Conservation (phyloP, 2,329 filamentous ascomycete species). For the Diaporthe sp. region DNA sequence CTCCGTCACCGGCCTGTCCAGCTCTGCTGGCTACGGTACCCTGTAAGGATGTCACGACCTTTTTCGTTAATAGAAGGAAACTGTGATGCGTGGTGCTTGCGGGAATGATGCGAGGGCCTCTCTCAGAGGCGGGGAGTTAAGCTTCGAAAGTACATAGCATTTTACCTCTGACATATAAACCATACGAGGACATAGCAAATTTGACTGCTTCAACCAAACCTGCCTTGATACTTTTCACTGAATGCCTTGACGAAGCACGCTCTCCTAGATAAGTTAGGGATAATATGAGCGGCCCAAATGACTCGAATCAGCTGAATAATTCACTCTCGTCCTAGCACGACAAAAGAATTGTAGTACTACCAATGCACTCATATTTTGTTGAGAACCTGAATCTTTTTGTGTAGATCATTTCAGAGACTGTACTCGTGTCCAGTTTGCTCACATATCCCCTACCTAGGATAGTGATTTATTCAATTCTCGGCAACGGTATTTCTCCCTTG, state of each 20-base stretch:
- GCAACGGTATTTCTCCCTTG: no score
- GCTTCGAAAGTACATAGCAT: constrained; percentile 28
- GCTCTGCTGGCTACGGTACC: constrained; percentile 62
- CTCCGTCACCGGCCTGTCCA: constrained; percentile 54
- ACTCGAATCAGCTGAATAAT: no score
- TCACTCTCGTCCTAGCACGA: no score
- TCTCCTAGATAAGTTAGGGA: no score
- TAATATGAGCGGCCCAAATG: no score
- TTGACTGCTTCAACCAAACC: constrained; percentile 16
- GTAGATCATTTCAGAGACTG: no score
- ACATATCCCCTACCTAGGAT: no score
- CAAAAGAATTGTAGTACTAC: no score
- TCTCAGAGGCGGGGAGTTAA: not conserved
- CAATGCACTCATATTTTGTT: no score
- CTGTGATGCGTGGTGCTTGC: not conserved
- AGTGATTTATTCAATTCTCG: no score
- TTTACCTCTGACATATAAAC: not conserved
- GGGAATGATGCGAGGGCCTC: not conserved
- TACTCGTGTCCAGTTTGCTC: no score
- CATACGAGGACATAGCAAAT: constrained; percentile 4
- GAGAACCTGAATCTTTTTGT: no score
- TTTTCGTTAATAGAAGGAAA: not conserved
- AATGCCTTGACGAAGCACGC: not conserved
- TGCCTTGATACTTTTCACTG: not conserved
- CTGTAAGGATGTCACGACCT: constrained; percentile 46